A percentile compares a stretch with the other conserved stretches of the same genome.
Evolutionary conservation across 2,329 filamentous ascomycete species (phyloP).

Genomic region (Phyllosticta citriasiana): DNA sequence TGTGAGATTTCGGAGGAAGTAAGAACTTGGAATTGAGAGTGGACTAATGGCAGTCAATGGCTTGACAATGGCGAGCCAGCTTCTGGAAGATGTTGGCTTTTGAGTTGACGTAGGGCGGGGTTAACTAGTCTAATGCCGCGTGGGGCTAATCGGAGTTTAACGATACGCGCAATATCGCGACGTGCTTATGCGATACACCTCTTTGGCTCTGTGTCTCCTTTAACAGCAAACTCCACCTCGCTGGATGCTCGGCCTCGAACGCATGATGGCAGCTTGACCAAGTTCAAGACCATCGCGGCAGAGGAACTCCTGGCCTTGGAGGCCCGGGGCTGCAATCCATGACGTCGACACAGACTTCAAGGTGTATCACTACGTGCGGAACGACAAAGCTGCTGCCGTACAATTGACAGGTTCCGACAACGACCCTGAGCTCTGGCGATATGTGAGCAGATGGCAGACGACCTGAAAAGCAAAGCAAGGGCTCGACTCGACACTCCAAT

Average conservation of each 20-base stretch:
- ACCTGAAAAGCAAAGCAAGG: too few relatives aligned
- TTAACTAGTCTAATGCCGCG: neutral
- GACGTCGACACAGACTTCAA: too few relatives aligned
- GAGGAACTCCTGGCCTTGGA: too few relatives aligned
- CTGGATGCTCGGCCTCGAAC: too few relatives aligned
- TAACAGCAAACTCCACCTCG: neutral
- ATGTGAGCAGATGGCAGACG: neutral
- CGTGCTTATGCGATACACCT: neutral
- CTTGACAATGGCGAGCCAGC: neutral
- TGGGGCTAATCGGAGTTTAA: neutral
- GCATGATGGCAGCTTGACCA: too few relatives aligned
- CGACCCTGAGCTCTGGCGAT: neutral
- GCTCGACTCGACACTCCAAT: neutral
- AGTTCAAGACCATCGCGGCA: too few relatives aligned
- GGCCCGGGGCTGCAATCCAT: too few relatives aligned
- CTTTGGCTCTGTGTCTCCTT: neutral
- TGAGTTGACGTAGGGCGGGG: constrained; percentile 8
- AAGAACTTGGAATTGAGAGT: neutral
- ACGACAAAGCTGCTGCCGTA: too few relatives aligned
- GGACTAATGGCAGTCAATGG: neutral
- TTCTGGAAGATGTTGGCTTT: neutral
- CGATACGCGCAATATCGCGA: neutral
- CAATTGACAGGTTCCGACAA: too few relatives aligned
- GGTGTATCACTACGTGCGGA: too few relatives aligned
- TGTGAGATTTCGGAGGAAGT: neutral